Conservation (phyloP, 2,329 filamentous ascomycete genomes). For the Pseudogymnoascus verrucosus region DNA sequence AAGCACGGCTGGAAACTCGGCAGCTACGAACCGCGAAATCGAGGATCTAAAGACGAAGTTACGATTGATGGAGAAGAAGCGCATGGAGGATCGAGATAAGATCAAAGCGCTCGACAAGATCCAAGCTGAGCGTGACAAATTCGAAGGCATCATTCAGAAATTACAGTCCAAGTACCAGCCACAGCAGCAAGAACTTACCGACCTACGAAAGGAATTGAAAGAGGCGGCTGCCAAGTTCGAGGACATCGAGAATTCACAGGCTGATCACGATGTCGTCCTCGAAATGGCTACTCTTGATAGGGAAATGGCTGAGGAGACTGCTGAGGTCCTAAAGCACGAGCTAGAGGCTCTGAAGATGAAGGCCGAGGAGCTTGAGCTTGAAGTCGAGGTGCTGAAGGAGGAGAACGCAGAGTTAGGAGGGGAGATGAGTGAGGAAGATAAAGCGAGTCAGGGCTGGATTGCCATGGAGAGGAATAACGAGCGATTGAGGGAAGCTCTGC, state of each 20-base stretch:
- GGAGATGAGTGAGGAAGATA: conserved; percentile 82
- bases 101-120: conserved; percentile 70
- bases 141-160: conserved; percentile 80
- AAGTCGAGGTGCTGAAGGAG: conserved; percentile 77
- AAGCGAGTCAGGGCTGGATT: conserved; percentile 77
- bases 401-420: conserved; percentile 79
- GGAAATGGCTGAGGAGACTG: conserved; percentile 93
- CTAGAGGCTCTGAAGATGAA: conserved; percentile 68
- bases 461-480: conserved; percentile 90
- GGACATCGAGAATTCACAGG: conserved; percentile 63
- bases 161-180: conserved; percentile 82
- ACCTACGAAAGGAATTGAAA: conserved; percentile 69
- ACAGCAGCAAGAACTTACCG: conserved; percentile 69
- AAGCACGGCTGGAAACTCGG: conserved; percentile 19
- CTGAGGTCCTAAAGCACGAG: conserved; percentile 74
- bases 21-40: conserved; percentile 47
- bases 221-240: conserved; percentile 64
- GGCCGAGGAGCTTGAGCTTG: conserved; percentile 76
- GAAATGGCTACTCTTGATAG: conserved; percentile 85
- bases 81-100: conserved; percentile 76
- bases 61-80: conserved; percentile 78
- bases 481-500: conserved; percentile 72
- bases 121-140: conserved; percentile 68
- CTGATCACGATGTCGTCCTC: conserved; percentile 75
- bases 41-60: conserved; percentile 87